Percentiles rank a stretch among this genome's conserved stretches.
Evolutionary conservation across 306 rosid species (phyloP).

Genomic region (Inga leiocalycina): DNA sequence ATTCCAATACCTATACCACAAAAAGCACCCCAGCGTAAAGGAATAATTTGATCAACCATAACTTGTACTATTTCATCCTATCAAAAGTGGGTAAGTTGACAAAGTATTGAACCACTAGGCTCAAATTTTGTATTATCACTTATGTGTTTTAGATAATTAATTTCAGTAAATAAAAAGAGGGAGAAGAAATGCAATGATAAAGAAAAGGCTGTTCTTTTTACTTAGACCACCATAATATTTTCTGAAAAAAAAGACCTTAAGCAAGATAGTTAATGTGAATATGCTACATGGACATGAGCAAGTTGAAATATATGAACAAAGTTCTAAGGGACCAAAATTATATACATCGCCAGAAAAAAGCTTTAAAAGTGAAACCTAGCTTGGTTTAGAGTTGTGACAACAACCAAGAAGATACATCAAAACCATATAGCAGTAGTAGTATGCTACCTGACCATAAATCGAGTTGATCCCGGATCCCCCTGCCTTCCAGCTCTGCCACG

Average conservation of each 20-base stretch:
- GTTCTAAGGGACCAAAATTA: not conserved
- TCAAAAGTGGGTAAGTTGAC: not conserved
- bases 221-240: not conserved
- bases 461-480: conserved; percentile 98
- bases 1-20: not conserved
- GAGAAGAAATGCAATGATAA: not conserved
- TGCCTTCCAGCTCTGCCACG: conserved; percentile 99
- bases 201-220: not conserved
- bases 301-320: not conserved
- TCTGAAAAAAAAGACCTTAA: not conserved
- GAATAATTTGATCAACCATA: not conserved
- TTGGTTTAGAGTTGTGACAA: not conserved
- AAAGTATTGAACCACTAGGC: not conserved
- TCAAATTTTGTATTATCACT: not conserved
- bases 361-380: conserved; percentile 10
- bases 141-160: not conserved
- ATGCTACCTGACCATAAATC: conserved; percentile 96
- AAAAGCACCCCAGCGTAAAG: not conserved
- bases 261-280: not conserved
- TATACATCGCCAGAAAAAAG: not conserved
- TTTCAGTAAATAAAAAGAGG: not conserved
- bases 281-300: not conserved
- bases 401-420: not conserved
- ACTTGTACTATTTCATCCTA: not conserved
- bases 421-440: conserved; percentile 31